Evolutionary conservation across 73 alveolate species (phyloP).

Genomic region (Tetrahymena elliotti): DNA sequence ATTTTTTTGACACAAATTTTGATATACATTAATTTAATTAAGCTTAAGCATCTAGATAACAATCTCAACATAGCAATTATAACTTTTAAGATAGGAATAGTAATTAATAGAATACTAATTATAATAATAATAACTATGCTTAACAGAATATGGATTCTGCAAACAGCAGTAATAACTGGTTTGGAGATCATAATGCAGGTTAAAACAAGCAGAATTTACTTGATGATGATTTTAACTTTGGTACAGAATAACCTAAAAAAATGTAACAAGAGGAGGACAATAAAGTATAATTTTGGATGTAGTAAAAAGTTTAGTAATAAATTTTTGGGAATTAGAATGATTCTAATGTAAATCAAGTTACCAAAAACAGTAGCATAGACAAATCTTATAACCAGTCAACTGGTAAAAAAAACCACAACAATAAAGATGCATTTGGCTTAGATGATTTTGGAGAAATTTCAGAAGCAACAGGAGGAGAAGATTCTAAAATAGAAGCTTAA

Average conservation of each 20-base stretch:
- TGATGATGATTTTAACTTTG: background rate
- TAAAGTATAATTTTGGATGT: background rate
- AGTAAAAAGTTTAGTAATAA: background rate
- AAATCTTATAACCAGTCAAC: background rate
- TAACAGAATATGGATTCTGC: background rate
- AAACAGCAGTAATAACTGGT: background rate
- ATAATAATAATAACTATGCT: background rate
- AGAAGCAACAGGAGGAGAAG: background rate
- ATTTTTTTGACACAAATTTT: background rate
- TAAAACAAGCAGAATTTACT: background rate
- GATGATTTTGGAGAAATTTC: background rate
- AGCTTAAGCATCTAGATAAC: background rate
- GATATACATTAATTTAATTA: background rate
- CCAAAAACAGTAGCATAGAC: background rate
- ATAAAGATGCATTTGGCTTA: background rate
- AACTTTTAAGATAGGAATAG: background rate
- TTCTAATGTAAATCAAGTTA: background rate
- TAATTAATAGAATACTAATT: background rate
- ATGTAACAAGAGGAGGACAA: background rate
- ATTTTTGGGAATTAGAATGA: background rate
- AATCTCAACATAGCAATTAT: background rate
- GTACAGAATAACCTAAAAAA: background rate
- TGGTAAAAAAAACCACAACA: background rate
- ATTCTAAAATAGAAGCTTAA: background rate
- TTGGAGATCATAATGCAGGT: background rate